Percentiles rank a stretch among this genome's conserved stretches.
Conservation (phyloP, 2,329 filamentous ascomycete species). For the Xylariaceae sp. region DNA sequence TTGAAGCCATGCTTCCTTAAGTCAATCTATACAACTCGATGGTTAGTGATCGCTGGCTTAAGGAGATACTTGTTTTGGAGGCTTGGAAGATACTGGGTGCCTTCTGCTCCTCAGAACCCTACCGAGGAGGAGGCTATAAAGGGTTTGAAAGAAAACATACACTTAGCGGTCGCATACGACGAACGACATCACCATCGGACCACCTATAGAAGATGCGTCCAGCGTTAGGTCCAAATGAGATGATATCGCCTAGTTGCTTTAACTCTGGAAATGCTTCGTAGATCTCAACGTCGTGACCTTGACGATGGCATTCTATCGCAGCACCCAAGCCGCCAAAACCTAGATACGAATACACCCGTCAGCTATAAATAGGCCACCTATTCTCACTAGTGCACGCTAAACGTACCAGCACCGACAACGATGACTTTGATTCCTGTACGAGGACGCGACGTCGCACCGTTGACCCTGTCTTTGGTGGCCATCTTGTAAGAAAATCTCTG, state of each 20-base stretch:
- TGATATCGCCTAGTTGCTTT: slow-evolving; percentile 67
- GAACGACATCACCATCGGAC: slow-evolving; percentile 55
- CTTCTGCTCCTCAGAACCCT: too few relatives aligned
- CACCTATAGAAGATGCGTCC: slow-evolving; percentile 68
- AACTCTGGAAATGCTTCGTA: slow-evolving; percentile 65
- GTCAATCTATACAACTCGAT: slow-evolving; percentile 48
- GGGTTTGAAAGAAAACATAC: background rate
- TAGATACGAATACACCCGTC: slow-evolving; percentile 29
- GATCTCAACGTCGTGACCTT: slow-evolving; percentile 65
- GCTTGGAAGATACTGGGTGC: too few relatives aligned
- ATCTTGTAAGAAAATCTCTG: slow-evolving; percentile 21
- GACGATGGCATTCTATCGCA: slow-evolving; percentile 67
- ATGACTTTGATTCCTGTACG: slow-evolving; percentile 61
- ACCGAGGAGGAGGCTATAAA: background rate
- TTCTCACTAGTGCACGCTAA: background rate
- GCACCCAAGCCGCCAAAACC: slow-evolving; percentile 68
- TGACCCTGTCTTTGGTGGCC: slow-evolving; percentile 29
- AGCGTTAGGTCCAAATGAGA: slow-evolving; percentile 66
- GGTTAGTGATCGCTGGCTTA: background rate
- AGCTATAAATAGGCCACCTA: background rate
- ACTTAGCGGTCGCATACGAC: slow-evolving; percentile 55
- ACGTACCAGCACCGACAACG: slow-evolving; percentile 54
- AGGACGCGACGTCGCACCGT: slow-evolving; percentile 24
- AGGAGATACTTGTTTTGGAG: background rate
- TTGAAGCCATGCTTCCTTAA: slow-evolving; percentile 62